A percentile compares a stretch with the other conserved stretches of the same genome.
These are phyloP conservation scores for Penicillium crystallinum DNA, from an alignment of 495 filamentous ascomycete genomes.

Conservation along the genomic window DNA sequence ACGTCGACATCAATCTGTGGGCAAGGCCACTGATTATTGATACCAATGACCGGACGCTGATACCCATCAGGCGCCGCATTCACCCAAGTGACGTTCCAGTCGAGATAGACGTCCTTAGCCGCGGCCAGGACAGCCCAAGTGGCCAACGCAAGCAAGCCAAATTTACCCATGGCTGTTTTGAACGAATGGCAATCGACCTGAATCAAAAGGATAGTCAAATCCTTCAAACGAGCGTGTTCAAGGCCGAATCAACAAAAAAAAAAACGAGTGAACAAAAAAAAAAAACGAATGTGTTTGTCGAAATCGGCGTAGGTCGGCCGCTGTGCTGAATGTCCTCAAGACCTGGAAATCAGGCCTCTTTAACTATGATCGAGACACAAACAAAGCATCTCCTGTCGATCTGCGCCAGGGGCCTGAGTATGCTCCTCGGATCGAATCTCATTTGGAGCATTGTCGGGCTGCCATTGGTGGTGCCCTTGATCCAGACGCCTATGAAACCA, in stretches of 20 bases:
- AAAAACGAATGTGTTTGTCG: slow-evolving; percentile 8
- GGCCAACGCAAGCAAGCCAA: slow-evolving; percentile 21
- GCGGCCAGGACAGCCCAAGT: slow-evolving; percentile 18
- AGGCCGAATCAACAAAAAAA: slow-evolving; percentile 2
- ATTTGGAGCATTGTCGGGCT: neutral
- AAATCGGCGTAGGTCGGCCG: slow-evolving; percentile 13
- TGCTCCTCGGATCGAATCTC: slow-evolving; percentile 6
- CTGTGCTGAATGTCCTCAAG: slow-evolving; percentile 3
- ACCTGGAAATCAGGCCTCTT: slow-evolving; percentile 8
- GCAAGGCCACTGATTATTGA: slow-evolving; percentile 77
- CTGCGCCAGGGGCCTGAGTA: slow-evolving; percentile 17
- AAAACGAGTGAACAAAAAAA: slow-evolving; percentile 8
- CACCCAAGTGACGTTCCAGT: slow-evolving; percentile 81
- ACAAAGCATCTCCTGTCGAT: slow-evolving; percentile 7
- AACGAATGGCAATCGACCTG: slow-evolving; percentile 16
- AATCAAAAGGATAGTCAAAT: slow-evolving; percentile 17
- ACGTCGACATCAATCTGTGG: slow-evolving; percentile 62
- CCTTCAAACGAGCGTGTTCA: slow-evolving; percentile 11
- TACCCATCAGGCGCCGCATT: slow-evolving; percentile 74
- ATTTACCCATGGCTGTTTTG: slow-evolving; percentile 18
- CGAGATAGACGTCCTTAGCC: slow-evolving; percentile 32
- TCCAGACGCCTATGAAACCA: slow-evolving; percentile 11
- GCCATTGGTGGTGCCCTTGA: slow-evolving; percentile 7
- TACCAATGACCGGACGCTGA: slow-evolving; percentile 67
- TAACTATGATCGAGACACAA: neutral